Base-by-base conservation (phyloP, 176 grass and related monocot genomes). In the Tuctoria greenei region DNA sequence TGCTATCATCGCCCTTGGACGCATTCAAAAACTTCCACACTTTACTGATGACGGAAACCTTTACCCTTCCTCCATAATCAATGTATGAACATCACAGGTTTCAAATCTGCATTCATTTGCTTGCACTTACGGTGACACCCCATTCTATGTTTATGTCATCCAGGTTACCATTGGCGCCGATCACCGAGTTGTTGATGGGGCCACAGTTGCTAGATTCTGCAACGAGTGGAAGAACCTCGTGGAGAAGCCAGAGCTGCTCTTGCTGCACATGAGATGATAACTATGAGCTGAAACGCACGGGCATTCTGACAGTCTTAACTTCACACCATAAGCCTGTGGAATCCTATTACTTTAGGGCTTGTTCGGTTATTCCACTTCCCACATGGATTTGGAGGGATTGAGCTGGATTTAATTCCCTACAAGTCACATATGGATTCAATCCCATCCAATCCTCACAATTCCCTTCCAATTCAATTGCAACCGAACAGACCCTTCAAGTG, bases 81-180 rank as follows among this genome's bases (percentile, higher is more conserved):
- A 93, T 43, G 95, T 98, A 90, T 66, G 73, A 20, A 31, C 4
- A 11, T 8, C 61, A 73, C 21, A 7, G 0, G 21, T 20, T 31
- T 66, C 40, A 13, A 13, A 13, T 18, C 23, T 69, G 37, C 54
- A 28, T 15, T 74, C 0, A 10, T 60, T 8, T 4, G 4, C 11
- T 61, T 51, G 16, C 60, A 60, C 85, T 78, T 67, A 82, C 13
- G 21, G 8, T 41, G 23, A 80, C 40, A 11, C 25, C 58, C 21
- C 28, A 47, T 78, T 63, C 12, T 72, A 20, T 82, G 59, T 1
- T 3, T 31, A 31, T 31, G 3, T 31, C 10, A 39, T 73, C 67
- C 61, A 98, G 95, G 79, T 98, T 67, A 94, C 86, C 36, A 72
- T 98, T 72, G 95, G 95, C 62, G 95, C 95, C 13, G 95, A 98